A percentile compares a stretch with the other conserved stretches of the same genome.
Evolutionary conservation across 257 asterid genomes (phyloP).

Genomic region (Pogostemon cablin): DNA sequence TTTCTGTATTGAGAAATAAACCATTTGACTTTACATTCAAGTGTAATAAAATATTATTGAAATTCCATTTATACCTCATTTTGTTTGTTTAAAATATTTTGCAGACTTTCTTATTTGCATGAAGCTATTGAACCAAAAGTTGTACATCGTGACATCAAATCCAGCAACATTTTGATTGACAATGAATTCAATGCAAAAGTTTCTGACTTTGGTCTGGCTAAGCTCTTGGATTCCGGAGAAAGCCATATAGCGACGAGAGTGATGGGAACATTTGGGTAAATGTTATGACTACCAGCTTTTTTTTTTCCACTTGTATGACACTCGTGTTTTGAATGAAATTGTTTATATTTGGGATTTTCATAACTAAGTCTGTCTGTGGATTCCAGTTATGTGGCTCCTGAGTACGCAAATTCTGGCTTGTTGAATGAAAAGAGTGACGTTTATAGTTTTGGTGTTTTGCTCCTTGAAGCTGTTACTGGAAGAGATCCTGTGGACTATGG

Average conservation of each 20-base stretch:
- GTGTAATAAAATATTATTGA: not conserved
- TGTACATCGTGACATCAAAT: constrained; percentile 92
- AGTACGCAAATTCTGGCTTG: constrained; percentile 91
- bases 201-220: constrained; percentile 99
- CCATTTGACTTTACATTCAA: not conserved
- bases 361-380: constrained; percentile 22
- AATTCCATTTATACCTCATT: not conserved
- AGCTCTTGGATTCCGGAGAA: constrained; percentile 89
- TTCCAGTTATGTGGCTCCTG: constrained; percentile 95
- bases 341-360: constrained; percentile 6
- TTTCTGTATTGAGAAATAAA: not conserved
- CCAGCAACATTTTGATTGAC: constrained; percentile 91
- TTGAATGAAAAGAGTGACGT: constrained; percentile 91
- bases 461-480: constrained; percentile 87
- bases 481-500: constrained; percentile 95
- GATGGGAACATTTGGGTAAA: constrained; percentile 98
- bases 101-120: constrained; percentile 93
- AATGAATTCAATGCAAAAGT: constrained; percentile 84
- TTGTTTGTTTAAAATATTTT: not conserved
- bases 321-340: not conserved
- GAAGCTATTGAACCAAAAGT: constrained; percentile 98
- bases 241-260: constrained; percentile 95
- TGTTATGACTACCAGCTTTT: constrained; percentile 9
- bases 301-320: not conserved
- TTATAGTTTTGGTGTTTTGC: constrained; percentile 90